Evolutionary conservation across 768 basidiomycete species (phyloP).

Genomic region (Amanita muscaria): DNA sequence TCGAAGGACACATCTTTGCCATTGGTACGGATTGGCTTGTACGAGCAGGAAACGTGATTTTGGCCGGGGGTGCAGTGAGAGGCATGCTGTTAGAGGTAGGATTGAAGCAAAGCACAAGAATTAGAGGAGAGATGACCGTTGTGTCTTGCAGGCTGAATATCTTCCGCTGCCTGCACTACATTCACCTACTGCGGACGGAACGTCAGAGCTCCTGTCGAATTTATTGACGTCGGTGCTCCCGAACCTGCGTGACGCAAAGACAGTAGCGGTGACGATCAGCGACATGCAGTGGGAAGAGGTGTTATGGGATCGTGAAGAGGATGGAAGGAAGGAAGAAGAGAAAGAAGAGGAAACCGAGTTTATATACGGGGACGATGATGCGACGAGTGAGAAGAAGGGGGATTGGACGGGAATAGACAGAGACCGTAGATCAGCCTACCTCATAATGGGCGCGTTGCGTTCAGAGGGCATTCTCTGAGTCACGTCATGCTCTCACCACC

Average conservation of each 20-base stretch:
- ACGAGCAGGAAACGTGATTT: conserved; percentile 66
- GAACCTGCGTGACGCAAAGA: conserved; percentile 62
- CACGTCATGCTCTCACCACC: not conserved
- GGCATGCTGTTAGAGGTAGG: conserved; percentile 80
- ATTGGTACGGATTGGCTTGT: conserved; percentile 82
- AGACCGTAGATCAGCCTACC: conserved; percentile 69
- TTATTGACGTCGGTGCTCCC: conserved; percentile 69
- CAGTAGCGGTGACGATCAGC: conserved; percentile 69
- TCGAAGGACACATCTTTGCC: conserved; percentile 66
- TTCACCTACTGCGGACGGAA: conserved; percentile 54
- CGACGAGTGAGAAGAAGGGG: conserved; percentile 37
- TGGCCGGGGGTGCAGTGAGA: conserved; percentile 66
- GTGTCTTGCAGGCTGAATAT: conserved; percentile 59
- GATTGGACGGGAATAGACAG: conserved; percentile 78
- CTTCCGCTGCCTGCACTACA: conserved; percentile 65
- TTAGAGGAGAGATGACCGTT: conserved; percentile 6
- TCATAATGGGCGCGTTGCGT: conserved; percentile 69
- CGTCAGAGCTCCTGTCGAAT: conserved; percentile 67
- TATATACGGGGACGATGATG: conserved; percentile 54
- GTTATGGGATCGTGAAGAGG: conserved; percentile 66
- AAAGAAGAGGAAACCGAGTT: conserved; percentile 32
- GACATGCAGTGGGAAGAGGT: conserved; percentile 79
- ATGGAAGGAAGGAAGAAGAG: conserved; percentile 26
- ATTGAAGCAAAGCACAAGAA: not conserved
- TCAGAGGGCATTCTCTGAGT: conserved; percentile 56